Percentiles rank a stretch among this genome's conserved stretches.
Evolutionary conservation across 169 alveolate species (phyloP).

Genomic region (Plasmodium gaboni): DNA sequence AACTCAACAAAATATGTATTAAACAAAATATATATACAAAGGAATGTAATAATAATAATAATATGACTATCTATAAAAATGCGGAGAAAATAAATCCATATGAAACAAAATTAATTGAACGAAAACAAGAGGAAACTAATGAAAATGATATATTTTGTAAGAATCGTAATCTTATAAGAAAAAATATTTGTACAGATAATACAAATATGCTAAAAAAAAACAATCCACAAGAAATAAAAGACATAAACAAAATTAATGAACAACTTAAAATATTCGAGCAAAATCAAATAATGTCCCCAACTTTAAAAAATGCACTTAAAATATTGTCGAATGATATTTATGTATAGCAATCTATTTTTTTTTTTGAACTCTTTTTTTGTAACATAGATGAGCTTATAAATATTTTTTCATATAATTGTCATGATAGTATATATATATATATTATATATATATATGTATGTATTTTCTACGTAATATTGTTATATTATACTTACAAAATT

Average conservation of each 20-base stretch:
- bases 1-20: no score
- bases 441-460: background rate
- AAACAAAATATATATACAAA: background rate
- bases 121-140: no score
- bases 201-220: background rate
- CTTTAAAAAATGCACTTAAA: constrained; percentile 48
- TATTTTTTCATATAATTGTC: no score
- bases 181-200: constrained; percentile 7
- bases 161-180: background rate
- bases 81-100: background rate
- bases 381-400: background rate
- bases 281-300: constrained; percentile 53
- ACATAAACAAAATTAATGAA: constrained; percentile 7
- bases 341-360: background rate
- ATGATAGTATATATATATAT: background rate
- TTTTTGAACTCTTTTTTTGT: background rate
- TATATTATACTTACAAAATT: no score
- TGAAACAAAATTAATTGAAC: constrained; percentile 18
- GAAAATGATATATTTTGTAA: no score
- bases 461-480: no score
- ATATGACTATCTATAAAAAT: background rate
- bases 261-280: constrained; percentile 19
- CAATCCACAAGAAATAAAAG: no score
- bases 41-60: background rate
- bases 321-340: constrained; percentile 37